These are phyloP conservation scores for Monsonia emarginata DNA, from an alignment of 441 rosid genomes.

Conservation along the genomic window DNA sequence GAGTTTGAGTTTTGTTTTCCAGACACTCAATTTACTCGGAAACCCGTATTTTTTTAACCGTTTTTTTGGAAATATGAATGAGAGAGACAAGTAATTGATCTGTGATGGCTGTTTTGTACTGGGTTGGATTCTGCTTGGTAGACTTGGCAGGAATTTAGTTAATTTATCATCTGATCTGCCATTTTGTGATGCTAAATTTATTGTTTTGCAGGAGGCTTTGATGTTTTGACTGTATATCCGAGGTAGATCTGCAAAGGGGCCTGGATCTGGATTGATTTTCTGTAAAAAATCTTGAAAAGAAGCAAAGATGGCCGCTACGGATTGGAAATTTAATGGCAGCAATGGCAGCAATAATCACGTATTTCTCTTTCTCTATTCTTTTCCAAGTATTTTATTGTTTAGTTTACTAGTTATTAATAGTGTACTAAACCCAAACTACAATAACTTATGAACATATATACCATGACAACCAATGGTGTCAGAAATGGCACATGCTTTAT, in stretches of 20 bases:
- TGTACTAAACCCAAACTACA: neutral
- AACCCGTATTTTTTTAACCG: neutral
- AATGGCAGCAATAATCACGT: conserved; percentile 77
- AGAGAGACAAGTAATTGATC: neutral
- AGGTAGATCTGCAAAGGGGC: conserved; percentile 57
- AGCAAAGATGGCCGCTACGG: conserved; percentile 60
- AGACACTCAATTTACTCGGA: neutral
- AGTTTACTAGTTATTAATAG: neutral
- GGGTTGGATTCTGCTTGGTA: neutral
- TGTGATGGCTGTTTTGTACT: neutral
- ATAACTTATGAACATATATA: neutral
- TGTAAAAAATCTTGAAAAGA: conserved; percentile 27
- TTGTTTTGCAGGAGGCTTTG: conserved; percentile 39
- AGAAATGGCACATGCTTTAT: neutral
- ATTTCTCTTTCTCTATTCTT: conserved; percentile 13
- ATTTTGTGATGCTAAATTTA: conserved; percentile 7
- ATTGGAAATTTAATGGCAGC: conserved; percentile 75
- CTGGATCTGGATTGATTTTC: conserved; percentile 24
- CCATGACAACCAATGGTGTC: neutral
- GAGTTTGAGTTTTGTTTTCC: neutral
- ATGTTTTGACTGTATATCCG: conserved; percentile 43
- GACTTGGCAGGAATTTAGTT: neutral
- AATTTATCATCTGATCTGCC: conserved; percentile 27
- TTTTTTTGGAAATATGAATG: neutral
- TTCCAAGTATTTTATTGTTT: neutral